Evolutionary conservation across 805 yeast species (phyloP), one percentile per base, ranked within the genome.

Genomic region (Candida krabiensis): DNA sequence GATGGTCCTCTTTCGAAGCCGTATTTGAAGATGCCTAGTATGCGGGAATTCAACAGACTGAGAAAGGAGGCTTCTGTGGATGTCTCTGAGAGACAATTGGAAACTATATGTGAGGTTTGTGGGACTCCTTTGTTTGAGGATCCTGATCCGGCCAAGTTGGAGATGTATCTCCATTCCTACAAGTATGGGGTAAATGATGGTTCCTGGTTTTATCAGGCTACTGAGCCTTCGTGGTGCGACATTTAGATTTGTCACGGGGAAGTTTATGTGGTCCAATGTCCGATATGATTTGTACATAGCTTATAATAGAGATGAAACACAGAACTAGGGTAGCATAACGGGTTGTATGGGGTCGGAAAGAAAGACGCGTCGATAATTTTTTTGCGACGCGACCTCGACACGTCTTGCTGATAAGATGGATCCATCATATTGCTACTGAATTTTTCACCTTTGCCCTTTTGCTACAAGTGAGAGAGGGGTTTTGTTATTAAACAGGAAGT

Each of bases 101-200:
- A 40, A 19, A 19, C 43, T 11, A 32, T 32, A 4, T 71, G 76
- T 44, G 35, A 40, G 1, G 59, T 48, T 28, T 71, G 77, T 46
- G 52, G 50, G 9, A 52, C 61, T n/a, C 36, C 49, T 4, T 37
- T 64, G 12, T 64, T 60, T 35, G 32, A 44, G 3, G 63, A 62
- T 35, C 61, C 56, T n/a, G 51, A 53, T 5, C 43, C 45, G 8
- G 52, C 59, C 4, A 60, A 58, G 14, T 48, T 54, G 52, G 58
- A 53, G 13, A 64, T 75, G 9, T 71, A 70, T 63, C 55, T 75
- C 29, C 80, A 75, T 52, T 67, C 80, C 1, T 53, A 48, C 23
- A 52, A 55, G 17, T 70, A 74, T 46, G 49, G 47, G 15, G 56
- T 57, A 13, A 45, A 46, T 4, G 59, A 48, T 9, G 53, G 49